These are phyloP conservation scores for Solanum rostratum DNA, from an alignment of 257 asterid species.

Conservation along the genomic window DNA sequence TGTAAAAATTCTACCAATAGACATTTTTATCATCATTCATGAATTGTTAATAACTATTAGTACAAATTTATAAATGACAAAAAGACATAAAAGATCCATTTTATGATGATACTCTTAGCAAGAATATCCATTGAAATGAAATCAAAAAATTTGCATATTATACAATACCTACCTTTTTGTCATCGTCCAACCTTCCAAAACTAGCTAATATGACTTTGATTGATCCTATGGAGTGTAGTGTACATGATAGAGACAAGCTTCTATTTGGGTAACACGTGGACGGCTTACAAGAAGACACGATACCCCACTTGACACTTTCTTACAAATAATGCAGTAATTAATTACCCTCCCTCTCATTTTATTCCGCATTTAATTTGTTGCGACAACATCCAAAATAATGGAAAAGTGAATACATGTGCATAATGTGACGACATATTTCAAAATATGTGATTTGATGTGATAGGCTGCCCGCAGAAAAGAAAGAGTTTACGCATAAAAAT, in stretches of 20 bases:
- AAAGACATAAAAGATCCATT: neutral
- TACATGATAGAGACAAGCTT: neutral
- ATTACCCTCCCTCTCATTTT: neutral
- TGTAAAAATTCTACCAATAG: no score
- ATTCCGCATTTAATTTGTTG: no score
- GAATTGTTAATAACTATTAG: neutral
- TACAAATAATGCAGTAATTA: neutral
- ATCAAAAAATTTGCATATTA: neutral
- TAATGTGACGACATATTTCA: no score
- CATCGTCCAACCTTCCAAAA: neutral
- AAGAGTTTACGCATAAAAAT: no score
- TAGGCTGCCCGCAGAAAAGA: no score
- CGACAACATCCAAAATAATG: no score
- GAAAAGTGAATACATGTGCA: no score
- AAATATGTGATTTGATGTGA: no score
- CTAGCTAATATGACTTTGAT: neutral
- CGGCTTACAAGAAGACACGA: slow-evolving; percentile 10
- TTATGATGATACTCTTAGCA: neutral
- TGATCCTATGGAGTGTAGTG: neutral
- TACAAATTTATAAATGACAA: neutral
- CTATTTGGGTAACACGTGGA: slow-evolving; percentile 5
- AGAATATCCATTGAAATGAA: neutral
- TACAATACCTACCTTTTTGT: neutral
- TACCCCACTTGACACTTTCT: neutral
- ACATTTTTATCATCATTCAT: no score